Evolutionary conservation across 495 filamentous ascomycete genomes (phyloP), one percentile per base, ranked within the genome.

Genomic region (Neurospora sp.): DNA sequence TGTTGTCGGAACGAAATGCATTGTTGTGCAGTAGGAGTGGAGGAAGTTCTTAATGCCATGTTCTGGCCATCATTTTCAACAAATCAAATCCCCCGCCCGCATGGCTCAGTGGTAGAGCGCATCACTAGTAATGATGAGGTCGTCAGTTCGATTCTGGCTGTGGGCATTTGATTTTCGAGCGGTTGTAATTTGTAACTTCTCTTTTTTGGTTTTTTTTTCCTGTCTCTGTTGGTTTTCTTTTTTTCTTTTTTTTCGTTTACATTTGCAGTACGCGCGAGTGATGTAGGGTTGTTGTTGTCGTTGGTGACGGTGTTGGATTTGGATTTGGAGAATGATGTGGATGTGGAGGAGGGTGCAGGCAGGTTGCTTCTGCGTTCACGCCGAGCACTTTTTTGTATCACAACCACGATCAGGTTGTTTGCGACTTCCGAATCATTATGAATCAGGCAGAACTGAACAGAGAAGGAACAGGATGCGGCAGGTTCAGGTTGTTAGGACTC

Each of bases 61-160:
- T 0, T 4, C 6, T 0, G 6, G 0, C 1, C 0, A 1, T 4
- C 3, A 2, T 0, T 0, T 16, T 5, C 27, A 61, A 66, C 53
- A 4, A 66, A 66, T 66, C 53, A 66, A 66, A 35, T 31, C 53
- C 14, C 27, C 53, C 5, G 53, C 53, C 53, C 53, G 53, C 53
- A 61, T 61, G 53, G 53, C 53, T 61, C 53, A 61, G 53, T 61
- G 53, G 53, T 61, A 61, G 53, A 61, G 53, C 53, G 53, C 53
- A 59, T 61, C 53, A 61, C 53, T 61, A 61, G 53, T 61, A 61
- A 61, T 61, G 53, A 61, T 61, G 53, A 61, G 53, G 53, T 66
- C 53, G 53, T 66, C 53, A 66, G 53, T 66, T 66, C 53, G 53
- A 66, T 66, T 66, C 53, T 66, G 53, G 53, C 27, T 66, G 53